A percentile compares a stretch with the other conserved stretches of the same genome.
These are phyloP conservation scores for Telopea speciosissima DNA, from an alignment of 177 flowering plant species.

Conservation along the genomic window DNA sequence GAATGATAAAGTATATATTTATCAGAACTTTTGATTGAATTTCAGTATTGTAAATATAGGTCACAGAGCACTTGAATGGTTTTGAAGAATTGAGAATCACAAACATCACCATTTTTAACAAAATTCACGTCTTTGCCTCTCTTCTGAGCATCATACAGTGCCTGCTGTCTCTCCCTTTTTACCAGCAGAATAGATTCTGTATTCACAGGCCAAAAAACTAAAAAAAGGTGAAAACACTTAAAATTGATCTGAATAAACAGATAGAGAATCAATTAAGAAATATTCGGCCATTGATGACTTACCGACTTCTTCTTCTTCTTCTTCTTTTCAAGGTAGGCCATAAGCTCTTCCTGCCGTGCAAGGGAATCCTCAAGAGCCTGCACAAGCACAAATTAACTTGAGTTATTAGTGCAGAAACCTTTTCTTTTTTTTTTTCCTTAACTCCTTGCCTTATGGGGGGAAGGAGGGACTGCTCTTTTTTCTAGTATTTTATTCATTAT, in stretches of 20 bases:
- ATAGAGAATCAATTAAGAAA: background rate
- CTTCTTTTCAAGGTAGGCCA: slow-evolving; percentile 60
- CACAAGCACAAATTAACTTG: slow-evolving; percentile 13
- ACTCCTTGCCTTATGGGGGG: no score
- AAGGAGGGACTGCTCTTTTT: no score
- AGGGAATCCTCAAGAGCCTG: slow-evolving; percentile 59
- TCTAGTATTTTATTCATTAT: no score
- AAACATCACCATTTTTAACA: background rate
- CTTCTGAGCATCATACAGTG: slow-evolving; percentile 5
- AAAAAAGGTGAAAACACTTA: background rate
- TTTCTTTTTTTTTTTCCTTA: background rate
- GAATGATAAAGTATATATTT: slow-evolving; percentile 4
- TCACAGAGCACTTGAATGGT: slow-evolving; percentile 12
- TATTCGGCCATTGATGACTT: slow-evolving; percentile 7
- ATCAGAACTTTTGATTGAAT: slow-evolving; percentile 11
- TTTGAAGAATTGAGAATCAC: slow-evolving; percentile 14
- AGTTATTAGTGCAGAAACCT: background rate
- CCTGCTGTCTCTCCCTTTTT: background rate
- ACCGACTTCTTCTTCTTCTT: slow-evolving; percentile 56
- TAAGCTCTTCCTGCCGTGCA: slow-evolving; percentile 39
- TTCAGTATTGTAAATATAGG: slow-evolving; percentile 6
- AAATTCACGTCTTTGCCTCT: background rate
- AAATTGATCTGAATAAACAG: background rate
- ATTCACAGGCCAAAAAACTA: slow-evolving; percentile 18
- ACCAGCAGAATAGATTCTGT: slow-evolving; percentile 23